Base-by-base conservation (phyloP, 805 yeast genomes). In the Ogataea nakhonphanomensis region DNA sequence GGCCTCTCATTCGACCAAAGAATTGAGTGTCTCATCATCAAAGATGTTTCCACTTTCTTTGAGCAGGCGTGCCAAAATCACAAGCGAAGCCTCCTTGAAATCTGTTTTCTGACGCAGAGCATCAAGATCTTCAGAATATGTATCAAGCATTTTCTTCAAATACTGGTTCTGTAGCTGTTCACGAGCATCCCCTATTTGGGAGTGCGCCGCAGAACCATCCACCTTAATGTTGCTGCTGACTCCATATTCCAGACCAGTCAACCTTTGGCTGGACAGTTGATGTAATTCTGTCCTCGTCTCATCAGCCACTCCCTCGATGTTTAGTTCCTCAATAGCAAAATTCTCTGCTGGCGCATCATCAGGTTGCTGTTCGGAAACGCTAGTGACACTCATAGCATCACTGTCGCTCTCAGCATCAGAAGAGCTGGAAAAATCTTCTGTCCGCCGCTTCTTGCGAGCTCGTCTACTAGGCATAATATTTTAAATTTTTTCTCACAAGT, bases 391-490 rank as follows among this genome's bases (percentile, higher is more conserved):
- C 25, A 24, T 17, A 7, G 25, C 25, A 3, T 29, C 52, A 12
- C 28, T 30, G 33, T 56, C 64, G 1, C 76, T 73, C 32, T 37
- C 52, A 1, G 71, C 62, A 2, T 68, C 63, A 1, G 73, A 67
- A 7, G 73, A 70, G 1, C 79, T 73, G 26, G 84, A 80, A 23
- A 79, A 76, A 49, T 81, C 88, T 37, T 81, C 87, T 0, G 91
- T 83, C 79, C 90, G 82, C 76, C 89, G 79, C 77, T 81, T 83
- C 74, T 82, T 82, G 55, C 81, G 70, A 47, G 85, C 74, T 53
- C 85, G 70, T 48, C 76, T 69, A 35, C 32, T 39, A 23, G 38
- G 35, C 38, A 39, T 27, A 8, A 14, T 3, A 10, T 6, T 31
- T 24, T 30, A 14, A 26, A 31, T 40, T 40, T 40, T 39, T 33